phyloP scores from a whole-genome alignment of 176 grass and related monocot species.

The Poa pratensis region DNA sequence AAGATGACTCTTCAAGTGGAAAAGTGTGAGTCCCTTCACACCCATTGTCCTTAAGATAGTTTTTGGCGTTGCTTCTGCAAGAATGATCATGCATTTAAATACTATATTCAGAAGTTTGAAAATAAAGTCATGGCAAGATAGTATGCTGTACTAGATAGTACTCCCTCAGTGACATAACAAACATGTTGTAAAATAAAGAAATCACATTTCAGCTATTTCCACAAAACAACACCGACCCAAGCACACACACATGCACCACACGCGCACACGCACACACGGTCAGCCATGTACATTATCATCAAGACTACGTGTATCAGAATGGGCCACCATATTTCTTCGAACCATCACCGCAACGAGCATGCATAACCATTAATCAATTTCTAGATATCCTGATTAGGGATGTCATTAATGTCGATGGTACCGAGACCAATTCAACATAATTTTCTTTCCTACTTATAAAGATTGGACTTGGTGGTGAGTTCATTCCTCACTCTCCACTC shows the following conservation, averaged over 20 bases:
- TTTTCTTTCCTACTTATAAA: too few species aligned
- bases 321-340: not conserved
- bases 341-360: not conserved
- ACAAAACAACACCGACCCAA: not conserved
- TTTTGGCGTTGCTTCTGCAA: constrained; percentile 96
- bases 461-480: too few species aligned
- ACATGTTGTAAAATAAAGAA: constrained; percentile 8
- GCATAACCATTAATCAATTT: not conserved
- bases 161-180: not conserved
- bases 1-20: constrained; percentile 99
- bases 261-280: not conserved
- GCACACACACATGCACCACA: not conserved
- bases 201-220: not conserved
- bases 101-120: constrained; percentile 4
- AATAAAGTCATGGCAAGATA: not conserved
- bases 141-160: not conserved
- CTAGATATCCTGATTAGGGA: not conserved
- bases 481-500: too few species aligned
- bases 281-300: not conserved
- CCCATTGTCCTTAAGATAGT: constrained; percentile 99
- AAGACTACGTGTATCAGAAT: not conserved
- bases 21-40: constrained; percentile 95
- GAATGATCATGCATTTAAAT: constrained; percentile 31
- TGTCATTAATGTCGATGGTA: not conserved
- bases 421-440: not conserved